A percentile compares a stretch with the other conserved stretches of the same genome.
Evolutionary conservation across 129 eudicot species (phyloP).

Genomic region (Centrapalus pauciflorus): DNA sequence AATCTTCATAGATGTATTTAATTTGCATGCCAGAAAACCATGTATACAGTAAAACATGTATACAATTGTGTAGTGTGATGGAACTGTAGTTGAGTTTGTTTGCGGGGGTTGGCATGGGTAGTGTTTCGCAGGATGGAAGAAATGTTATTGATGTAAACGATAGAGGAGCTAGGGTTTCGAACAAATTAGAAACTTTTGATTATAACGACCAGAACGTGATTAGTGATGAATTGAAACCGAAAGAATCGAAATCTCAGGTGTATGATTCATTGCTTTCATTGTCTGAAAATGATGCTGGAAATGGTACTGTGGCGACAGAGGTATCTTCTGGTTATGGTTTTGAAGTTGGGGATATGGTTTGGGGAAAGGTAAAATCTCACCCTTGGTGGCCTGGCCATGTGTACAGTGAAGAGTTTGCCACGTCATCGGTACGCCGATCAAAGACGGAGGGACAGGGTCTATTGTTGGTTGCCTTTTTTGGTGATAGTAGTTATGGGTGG

Average conservation of each 20-base stretch:
- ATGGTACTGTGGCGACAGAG: slow-evolving; percentile 29
- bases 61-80: slow-evolving; percentile 12
- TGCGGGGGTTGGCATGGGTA: slow-evolving; percentile 11
- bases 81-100: not conserved
- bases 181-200: slow-evolving; percentile 11
- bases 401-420: slow-evolving; percentile 63
- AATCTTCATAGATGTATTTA: slow-evolving; percentile 9
- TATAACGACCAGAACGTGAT: slow-evolving; percentile 10
- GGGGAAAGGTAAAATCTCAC: slow-evolving; percentile 98
- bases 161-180: slow-evolving; percentile 5
- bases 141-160: slow-evolving; percentile 21
- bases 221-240: slow-evolving; percentile 10
- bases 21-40: slow-evolving; percentile 12
- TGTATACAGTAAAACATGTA: too few species aligned
- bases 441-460: slow-evolving; percentile 81
- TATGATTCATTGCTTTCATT: slow-evolving; percentile 42
- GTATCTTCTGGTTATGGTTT: slow-evolving; percentile 48
- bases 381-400: slow-evolving; percentile 99
- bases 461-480: slow-evolving; percentile 86
- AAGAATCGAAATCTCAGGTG: not conserved
- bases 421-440: slow-evolving; percentile 52
- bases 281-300: slow-evolving; percentile 55
- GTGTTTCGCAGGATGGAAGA: slow-evolving; percentile 22
- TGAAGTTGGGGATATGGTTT: slow-evolving; percentile 90
- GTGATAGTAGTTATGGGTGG: slow-evolving; percentile 98